Base-by-base conservation (phyloP, 139 green algal genomes). In the Chloropicon primus region DNA sequence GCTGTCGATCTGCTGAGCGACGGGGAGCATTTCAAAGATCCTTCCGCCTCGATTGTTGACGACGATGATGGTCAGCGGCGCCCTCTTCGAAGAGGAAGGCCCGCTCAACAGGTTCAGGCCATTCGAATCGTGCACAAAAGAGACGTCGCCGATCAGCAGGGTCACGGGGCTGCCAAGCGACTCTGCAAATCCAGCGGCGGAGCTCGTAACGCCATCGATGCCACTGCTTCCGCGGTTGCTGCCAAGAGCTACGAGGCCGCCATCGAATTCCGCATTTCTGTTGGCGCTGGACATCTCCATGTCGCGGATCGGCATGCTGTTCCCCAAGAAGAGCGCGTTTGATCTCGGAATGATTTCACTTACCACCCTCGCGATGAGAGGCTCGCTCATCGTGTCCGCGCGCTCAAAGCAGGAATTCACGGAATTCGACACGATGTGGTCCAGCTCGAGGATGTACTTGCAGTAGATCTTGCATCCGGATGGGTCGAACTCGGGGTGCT, bases 81-180 rank as follows among this genome's bases (percentile, higher is more conserved):
- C 88, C 23, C 87, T 84, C 22, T 76, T 78, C 77, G 83, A 81
- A 71, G 74, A 62, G 41, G 5, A 17, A 62, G 41, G 41, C 10
- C 41, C 41, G 87, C 90, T 86, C 72, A 98, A 87, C 77, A 98
- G 85, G 54, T 87, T 88, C 2, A 98, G 86, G 0, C 93, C 96
- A 83, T 98, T 98, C 77, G 88, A 89, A 85, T 98, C 95, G 77
- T 99, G 95, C 74, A 98, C 80, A 83, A 98, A 98, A n/a, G 93
- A 98, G 25, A 98, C 80, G 82, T 99, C 95, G 2, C 95, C 95
- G 0, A 99, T 77, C 22, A 98, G 72, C 72, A 99, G 87, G 1
- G 93, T 98, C 29, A 88, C 80, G 23, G 88, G 86, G 0, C 89
- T 83, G 22, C 80, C 76, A 23, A 96, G 84, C 1, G 94, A 94